A percentile compares a stretch with the other conserved stretches of the same genome.
Conservation (phyloP, 2,329 filamentous ascomycete species). For the Ophiostoma sp. region DNA sequence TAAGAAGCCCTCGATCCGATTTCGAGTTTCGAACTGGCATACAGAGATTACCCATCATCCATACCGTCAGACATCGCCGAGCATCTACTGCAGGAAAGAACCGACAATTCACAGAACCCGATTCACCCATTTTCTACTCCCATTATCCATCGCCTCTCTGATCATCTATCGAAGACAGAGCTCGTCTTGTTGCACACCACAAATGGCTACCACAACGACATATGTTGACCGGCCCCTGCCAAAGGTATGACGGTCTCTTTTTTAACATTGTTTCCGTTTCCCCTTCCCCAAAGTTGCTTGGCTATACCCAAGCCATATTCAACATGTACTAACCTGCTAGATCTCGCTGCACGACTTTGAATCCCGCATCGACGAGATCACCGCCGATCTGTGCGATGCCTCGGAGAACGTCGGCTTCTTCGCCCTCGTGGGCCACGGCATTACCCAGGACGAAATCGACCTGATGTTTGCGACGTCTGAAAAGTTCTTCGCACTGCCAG, state of each 20-base stretch:
- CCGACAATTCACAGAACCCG: neutral
- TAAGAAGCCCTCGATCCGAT: neutral
- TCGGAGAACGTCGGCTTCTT: slow-evolving; percentile 57
- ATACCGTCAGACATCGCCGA: neutral
- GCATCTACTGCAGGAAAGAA: neutral
- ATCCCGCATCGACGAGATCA: slow-evolving; percentile 49
- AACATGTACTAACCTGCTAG: slow-evolving; percentile 24
- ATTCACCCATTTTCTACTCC: too few species aligned
- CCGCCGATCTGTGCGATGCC: slow-evolving; percentile 45
- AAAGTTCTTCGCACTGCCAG: slow-evolving; percentile 49
- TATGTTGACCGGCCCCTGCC: slow-evolving; percentile 25
- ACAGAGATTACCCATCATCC: neutral
- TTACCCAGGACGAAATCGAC: slow-evolving; percentile 41
- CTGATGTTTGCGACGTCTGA: slow-evolving; percentile 34
- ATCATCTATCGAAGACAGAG: neutral
- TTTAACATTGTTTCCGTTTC: too few species aligned
- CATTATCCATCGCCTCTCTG: neutral
- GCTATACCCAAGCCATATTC: neutral
- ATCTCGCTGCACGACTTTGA: slow-evolving; percentile 53
- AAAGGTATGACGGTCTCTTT: slow-evolving; percentile 19
- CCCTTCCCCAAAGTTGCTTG: neutral
- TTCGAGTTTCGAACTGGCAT: neutral
- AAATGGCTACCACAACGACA: slow-evolving; percentile 24
- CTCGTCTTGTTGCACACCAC: neutral
- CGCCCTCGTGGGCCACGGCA: slow-evolving; percentile 46